phyloP scores from a whole-genome alignment of 2,329 filamentous ascomycete species.

The Mycocentrospora acerina region DNA sequence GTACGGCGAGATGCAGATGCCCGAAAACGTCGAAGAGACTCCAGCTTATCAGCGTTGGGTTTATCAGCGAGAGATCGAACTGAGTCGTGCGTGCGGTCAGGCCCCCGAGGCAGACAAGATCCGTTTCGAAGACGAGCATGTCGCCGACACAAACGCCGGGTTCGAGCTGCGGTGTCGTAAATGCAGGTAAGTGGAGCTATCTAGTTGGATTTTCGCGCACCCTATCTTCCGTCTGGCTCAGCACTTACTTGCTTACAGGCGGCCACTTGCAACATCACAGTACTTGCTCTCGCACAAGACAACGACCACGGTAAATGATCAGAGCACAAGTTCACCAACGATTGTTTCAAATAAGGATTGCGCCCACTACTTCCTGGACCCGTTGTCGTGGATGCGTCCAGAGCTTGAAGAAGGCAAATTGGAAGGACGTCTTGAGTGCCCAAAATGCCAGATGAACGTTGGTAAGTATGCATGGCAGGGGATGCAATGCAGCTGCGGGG shows the following conservation, averaged over 20 bases:
- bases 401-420: slow-evolving; percentile 80
- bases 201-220: slow-evolving; percentile 8
- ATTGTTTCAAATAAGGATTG: slow-evolving; percentile 52
- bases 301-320: slow-evolving; percentile 19
- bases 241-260: slow-evolving; percentile 46
- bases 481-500: slow-evolving; percentile 84
- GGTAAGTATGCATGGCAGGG: slow-evolving; percentile 97
- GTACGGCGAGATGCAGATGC: slow-evolving; percentile 85
- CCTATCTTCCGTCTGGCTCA: slow-evolving; percentile 12
- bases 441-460: slow-evolving; percentile 79
- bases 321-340: slow-evolving; percentile 10
- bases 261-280: slow-evolving; percentile 61
- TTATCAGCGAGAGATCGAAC: slow-evolving; percentile 65
- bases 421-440: slow-evolving; percentile 82
- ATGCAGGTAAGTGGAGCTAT: slow-evolving; percentile 64
- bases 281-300: slow-evolving; percentile 68
- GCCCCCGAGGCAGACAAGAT: slow-evolving; percentile 76
- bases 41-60: slow-evolving; percentile 80
- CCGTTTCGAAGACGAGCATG: slow-evolving; percentile 74
- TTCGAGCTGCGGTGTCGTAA: slow-evolving; percentile 83
- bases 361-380: slow-evolving; percentile 87
- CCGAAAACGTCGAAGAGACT: slow-evolving; percentile 66
- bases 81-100: slow-evolving; percentile 71
- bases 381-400: slow-evolving; percentile 90
- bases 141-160: slow-evolving; percentile 40